phyloP scores from a whole-genome alignment of 805 yeast genomes.

The Lachancea kluyveri region DNA sequence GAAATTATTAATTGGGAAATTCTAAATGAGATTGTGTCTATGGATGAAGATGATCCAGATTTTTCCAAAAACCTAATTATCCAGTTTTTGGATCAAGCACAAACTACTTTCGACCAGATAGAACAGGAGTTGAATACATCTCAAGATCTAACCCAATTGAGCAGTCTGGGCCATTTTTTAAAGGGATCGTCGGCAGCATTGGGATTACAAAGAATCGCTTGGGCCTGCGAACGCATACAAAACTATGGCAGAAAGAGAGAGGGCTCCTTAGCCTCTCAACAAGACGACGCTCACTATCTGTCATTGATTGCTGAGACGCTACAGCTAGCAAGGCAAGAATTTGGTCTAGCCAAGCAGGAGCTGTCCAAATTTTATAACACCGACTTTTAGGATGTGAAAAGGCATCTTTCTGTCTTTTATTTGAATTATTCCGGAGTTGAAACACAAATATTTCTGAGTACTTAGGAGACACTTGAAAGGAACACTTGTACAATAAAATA shows the following conservation, averaged over 20 bases:
- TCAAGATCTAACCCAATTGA: conserved; percentile 48
- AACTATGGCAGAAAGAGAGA: conserved; percentile 59
- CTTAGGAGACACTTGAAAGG: too few species aligned
- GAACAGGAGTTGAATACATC: conserved; percentile 38
- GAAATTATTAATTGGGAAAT: conserved; percentile 86
- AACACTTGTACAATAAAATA: too few species aligned
- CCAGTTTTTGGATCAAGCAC: conserved; percentile 87
- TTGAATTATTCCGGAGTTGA: not conserved
- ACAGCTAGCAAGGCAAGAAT: conserved; percentile 43
- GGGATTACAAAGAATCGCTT: conserved; percentile 75
- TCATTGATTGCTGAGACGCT: conserved; percentile 39
- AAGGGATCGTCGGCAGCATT: conserved; percentile 95
- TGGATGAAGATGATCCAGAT: conserved; percentile 97
- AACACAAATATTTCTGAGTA: not conserved
- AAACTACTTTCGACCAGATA: conserved; percentile 69
- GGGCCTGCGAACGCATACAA: conserved; percentile 89
- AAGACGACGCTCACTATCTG: conserved; percentile 36
- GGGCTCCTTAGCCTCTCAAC: conserved; percentile 26
- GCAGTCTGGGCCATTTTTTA: conserved; percentile 81
- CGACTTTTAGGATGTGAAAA: conserved; percentile 11
- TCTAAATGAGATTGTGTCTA: conserved; percentile 77
- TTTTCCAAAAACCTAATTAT: conserved; percentile 72
- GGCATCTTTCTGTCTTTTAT: not conserved
- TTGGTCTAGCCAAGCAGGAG: conserved; percentile 39
- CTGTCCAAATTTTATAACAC: conserved; percentile 42